phyloP scores from a whole-genome alignment of 2,329 filamentous ascomycete species.

The Rhynchosporium graminicola region DNA sequence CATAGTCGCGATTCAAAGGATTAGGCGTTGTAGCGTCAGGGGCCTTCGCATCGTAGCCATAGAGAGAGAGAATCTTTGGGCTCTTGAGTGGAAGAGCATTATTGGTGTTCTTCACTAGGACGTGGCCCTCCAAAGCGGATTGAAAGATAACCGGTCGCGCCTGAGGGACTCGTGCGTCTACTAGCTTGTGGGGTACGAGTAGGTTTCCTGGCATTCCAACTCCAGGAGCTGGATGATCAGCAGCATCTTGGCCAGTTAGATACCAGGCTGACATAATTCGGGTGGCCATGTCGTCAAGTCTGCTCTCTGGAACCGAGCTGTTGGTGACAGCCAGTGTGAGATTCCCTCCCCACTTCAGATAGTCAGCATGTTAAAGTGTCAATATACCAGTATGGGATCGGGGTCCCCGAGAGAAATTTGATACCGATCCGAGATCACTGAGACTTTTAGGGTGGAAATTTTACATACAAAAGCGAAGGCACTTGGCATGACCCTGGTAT shows the following conservation, averaged over 20 bases:
- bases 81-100: constrained; percentile 51
- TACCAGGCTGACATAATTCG: constrained; percentile 60
- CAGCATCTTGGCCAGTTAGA: constrained; percentile 55
- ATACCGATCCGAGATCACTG: no score
- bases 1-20: neutral
- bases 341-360: constrained; percentile 26
- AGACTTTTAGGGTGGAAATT: no score
- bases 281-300: constrained; percentile 67
- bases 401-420: no score
- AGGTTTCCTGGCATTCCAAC: constrained; percentile 53
- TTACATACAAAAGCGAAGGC: constrained; percentile 3
- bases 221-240: constrained; percentile 41
- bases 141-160: constrained; percentile 47
- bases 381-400: no score
- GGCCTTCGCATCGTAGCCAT: constrained; percentile 56
- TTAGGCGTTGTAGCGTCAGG: constrained; percentile 5
- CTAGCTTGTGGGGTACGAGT: constrained; percentile 50
- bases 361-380: no score
- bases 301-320: constrained; percentile 44
- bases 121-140: constrained; percentile 64
- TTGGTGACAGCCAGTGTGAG: constrained; percentile 47
- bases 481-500: constrained; percentile 23
- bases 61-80: constrained; percentile 55
- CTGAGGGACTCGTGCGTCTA: constrained; percentile 56
- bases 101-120: constrained; percentile 61